A percentile compares a stretch with the other conserved stretches of the same genome.
Conservation (phyloP, 1,284 basidiomycete genomes). For the Moesziomyces parantarcticus region DNA sequence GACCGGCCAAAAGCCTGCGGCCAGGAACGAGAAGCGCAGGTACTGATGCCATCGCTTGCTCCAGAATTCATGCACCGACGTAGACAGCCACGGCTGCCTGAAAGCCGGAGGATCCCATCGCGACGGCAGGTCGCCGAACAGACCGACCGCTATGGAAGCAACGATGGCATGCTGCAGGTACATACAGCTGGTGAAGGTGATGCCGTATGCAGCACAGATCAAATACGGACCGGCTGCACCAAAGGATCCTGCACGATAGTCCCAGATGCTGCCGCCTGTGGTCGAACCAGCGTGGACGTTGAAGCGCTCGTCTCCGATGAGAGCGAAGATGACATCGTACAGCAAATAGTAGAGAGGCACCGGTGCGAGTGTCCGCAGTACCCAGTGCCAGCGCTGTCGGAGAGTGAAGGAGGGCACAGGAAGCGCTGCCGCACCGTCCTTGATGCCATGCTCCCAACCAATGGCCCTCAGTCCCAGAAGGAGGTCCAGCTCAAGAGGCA, state of each 20-base stretch:
- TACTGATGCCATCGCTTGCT: slow-evolving; percentile 40
- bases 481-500: slow-evolving; percentile 39
- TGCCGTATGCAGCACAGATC: slow-evolving; percentile 11
- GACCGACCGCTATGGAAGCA: slow-evolving; percentile 1
- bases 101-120: slow-evolving; percentile 36
- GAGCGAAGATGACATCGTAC: slow-evolving; percentile 18
- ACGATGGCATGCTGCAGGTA: slow-evolving; percentile 8
- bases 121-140: slow-evolving; percentile 13
- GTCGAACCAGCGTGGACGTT: slow-evolving; percentile 7
- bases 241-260: slow-evolving; percentile 10
- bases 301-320: slow-evolving; percentile 32
- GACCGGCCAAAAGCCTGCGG: slow-evolving; percentile 27
- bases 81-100: slow-evolving; percentile 12
- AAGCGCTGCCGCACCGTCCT: slow-evolving; percentile 14
- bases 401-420: slow-evolving; percentile 14
- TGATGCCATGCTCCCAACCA: slow-evolving; percentile 47
- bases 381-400: slow-evolving; percentile 15
- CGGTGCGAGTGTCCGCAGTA: background rate
- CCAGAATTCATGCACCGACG: slow-evolving; percentile 37
- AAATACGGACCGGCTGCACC: slow-evolving; percentile 26
- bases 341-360: slow-evolving; percentile 11
- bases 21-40: slow-evolving; percentile 33
- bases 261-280: slow-evolving; percentile 29
- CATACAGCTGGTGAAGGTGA: slow-evolving; percentile 10
- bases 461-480: slow-evolving; percentile 35